phyloP scores from a whole-genome alignment of 768 basidiomycete species.

The Hericium coralloides region DNA sequence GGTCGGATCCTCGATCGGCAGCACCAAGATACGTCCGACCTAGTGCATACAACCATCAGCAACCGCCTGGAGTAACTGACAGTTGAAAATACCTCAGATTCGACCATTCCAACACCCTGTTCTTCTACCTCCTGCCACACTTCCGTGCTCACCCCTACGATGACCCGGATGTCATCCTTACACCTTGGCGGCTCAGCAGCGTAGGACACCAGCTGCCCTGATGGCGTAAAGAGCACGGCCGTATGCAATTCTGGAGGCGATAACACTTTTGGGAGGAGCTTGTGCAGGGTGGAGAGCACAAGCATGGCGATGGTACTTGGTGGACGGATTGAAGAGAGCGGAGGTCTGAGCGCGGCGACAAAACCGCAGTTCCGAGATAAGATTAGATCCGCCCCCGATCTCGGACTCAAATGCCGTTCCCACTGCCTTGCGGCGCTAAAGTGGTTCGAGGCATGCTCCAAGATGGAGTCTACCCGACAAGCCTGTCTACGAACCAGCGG shows the following conservation, averaged over 20 bases:
- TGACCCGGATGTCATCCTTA: constrained; percentile 68
- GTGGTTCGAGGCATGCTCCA: no score
- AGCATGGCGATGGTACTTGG: constrained; percentile 39
- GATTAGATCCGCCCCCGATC: background rate
- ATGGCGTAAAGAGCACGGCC: constrained; percentile 58
- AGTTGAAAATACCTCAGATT: constrained; percentile 53
- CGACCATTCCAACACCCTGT: constrained; percentile 61
- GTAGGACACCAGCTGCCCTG: constrained; percentile 67
- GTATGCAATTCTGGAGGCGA: constrained; percentile 57
- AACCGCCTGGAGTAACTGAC: background rate
- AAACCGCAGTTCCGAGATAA: background rate
- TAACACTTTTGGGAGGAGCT: constrained; percentile 53
- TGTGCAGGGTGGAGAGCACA: constrained; percentile 58
- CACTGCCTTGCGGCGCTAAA: no score
- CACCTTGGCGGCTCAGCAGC: constrained; percentile 44
- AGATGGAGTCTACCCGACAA: no score
- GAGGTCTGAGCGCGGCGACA: background rate
- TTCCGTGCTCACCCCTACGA: constrained; percentile 65
- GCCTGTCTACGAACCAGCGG: no score
- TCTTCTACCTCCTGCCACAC: constrained; percentile 71
- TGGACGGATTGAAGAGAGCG: background rate
- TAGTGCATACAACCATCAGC: constrained; percentile 18
- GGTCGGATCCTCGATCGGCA: constrained; percentile 44
- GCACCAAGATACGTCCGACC: constrained; percentile 64
- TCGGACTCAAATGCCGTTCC: no score